Evolutionary conservation across 352 stramenopile genomes (phyloP), one percentile per base, ranked within the genome.

Genomic region (Stramenopiles sp.): DNA sequence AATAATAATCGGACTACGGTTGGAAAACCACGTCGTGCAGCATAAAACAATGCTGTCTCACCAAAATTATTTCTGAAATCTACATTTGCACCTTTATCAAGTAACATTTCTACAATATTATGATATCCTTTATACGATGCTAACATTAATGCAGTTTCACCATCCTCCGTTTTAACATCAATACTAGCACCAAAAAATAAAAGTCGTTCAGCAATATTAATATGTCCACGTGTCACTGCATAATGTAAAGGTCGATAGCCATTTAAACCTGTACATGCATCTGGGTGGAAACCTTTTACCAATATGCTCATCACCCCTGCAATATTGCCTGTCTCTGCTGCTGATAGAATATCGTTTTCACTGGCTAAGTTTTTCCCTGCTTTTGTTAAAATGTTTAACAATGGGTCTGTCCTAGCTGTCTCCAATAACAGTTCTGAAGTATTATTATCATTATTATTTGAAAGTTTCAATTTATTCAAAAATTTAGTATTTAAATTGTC

Each of bases 1-100:
- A 92, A 82, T 1, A 92, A 82, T 27, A 92, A 78, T 0, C 87
- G 84, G 53, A 90, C 87, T 29, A 88, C 79, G 74, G 85, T 83
- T 74, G 89, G 85, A 32, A 90, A 85, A 31, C 84, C 83, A 79
- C 92, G 92, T 0, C 88, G 83, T 7, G 88, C 83, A 7, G 88
- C 88, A 73, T 90, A 92, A 43, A 92, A 92, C 1, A 93, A 78
- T 13, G 88, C 81, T 0, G 89, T 89, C 79, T 93, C 89, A 43
- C 83, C 79, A 31, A 81, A 80, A 7, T 81, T 43, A 0, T 83
- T 91, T 30, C 79, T 53, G 0, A 85, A 84, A 43, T 92, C 87
- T 27, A 90, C 81, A 29, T 87, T 78, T 0, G 87, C 86, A 0
- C 87, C 87, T 7, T 86, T 84, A 53, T 90, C 87, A 30, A 92